Evolutionary conservation across 2,329 filamentous ascomycete genomes (phyloP), one percentile per base, ranked within the genome.

Genomic region (Talaromyces rugulosus): DNA sequence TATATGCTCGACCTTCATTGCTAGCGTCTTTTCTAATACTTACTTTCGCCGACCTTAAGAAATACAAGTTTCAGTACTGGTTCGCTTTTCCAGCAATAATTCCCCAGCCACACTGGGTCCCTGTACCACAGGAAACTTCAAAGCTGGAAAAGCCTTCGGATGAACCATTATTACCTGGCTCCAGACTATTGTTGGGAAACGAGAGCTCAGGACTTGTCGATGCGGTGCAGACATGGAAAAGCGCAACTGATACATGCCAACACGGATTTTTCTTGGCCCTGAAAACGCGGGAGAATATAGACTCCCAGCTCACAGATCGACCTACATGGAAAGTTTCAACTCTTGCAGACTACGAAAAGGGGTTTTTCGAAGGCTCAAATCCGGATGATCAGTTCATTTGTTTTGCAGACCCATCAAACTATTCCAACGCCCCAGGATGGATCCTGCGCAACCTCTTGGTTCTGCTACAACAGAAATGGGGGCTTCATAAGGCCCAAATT

Each of bases 1-100:
- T 99, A 68, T 98, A 96, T 78, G 95, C 92, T 9, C 91, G 94
- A 57, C 95, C 95, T 2, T 97, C 94, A 4, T 84, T 98, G 2
- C 86, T 99, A 18, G 88, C 92, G 4, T 95, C 91, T 6, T 98
- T 97, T 75, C 85, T 91, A 30, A 87, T 96, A 62, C 86, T 98
- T 53, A 96, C 92, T 16, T 99, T 91, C 74, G 94, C 95, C 65
- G 94, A 99, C 72, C 84, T 99, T 36, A 99, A 99, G 76, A 97
- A 96, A 73, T 98, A 98, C 79, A 91, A 89, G 65, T 97, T 98
- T 74, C 92, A 89, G n/a, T 98, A 98, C 78, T 96, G 96, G 87
- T 98, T 98, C 76, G 94, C 90, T 5, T 99, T 96, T 71, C 95
- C 95, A 0, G 92, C 94, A 16, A 83, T 99, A 52, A 93, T 96